Evolutionary conservation across 1,284 basidiomycete species (phyloP), one percentile per base, ranked within the genome.

Genomic region (Porogramme epimiltina): DNA sequence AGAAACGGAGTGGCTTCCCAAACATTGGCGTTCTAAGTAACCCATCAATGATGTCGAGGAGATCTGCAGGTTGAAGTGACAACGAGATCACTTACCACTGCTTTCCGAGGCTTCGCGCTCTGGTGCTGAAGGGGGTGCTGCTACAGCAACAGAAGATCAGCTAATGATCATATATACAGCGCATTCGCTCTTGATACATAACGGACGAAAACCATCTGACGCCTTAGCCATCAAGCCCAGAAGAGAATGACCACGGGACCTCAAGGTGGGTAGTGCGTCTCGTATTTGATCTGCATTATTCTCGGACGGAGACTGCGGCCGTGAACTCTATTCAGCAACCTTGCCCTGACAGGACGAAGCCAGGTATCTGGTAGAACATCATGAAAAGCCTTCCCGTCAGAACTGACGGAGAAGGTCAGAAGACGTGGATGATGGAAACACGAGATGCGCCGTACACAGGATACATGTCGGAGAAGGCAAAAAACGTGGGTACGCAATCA

Each of bases 1-100:
- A 47, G 37, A 45, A 51, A 52, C 51, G 25, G 34, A 10, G 25
- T 26, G 28, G 28, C 28, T 31, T 31, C 5, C 9, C 34, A n/a
- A 16, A 16, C 34, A 10, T 5, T 37, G 40, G 44, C 19, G 40
- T 47, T 49, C 22, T 42, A 28, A 47, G 47, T 51, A 50, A 47
- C 44, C 25, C 49, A 59, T 59, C 57, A 59, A 37, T 56, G 57
- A 59, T 59, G 39, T 48, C 42, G 38, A 34, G 31, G 46, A n/a
- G 46, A 52, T 52, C 46, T 42, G 38, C 51, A 46, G 26, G 20
- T 28, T 16, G 19, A 9, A 42, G 25, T 43, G 36, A 44, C 51
- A 22, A 51, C 41, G 33, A 39, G 38, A 56, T 53, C 51, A 59
- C 19, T 33, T 39, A 20, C 13, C 45, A 40, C 44, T n/a, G 34